Base-by-base conservation (phyloP, 805 yeast genomes). In the Spathaspora passalidarum region DNA sequence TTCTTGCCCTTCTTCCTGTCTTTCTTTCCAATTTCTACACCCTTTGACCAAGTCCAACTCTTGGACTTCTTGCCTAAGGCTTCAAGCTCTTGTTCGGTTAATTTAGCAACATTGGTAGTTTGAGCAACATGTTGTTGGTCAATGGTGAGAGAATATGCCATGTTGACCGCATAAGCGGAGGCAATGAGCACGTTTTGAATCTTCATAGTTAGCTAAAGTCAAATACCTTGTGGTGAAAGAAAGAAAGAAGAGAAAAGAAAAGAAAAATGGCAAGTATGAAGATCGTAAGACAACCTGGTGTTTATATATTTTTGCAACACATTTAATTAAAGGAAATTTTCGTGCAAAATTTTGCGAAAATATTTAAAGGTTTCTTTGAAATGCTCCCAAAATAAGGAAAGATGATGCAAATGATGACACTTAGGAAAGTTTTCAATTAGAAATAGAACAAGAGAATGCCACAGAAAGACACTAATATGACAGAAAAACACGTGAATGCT, bases 1-100 rank as follows among this genome's bases (percentile, higher is more conserved):
- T 49, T 40, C 49, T 51, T 53, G 3, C 44, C 45, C 32, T 60
- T 51, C 32, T 59, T 54, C 18, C 55, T 51, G 37, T 56, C 48
- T 35, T 17, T 18, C 23, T 36, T 36, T 2, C 38, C 23, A 36
- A 36, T 36, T 36, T 36, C 19, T 18, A 39, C 14, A 13, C 42
- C 42, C 42, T 39, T 39, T 10, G 42, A 39, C 29, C 32, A 39
- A 10, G 32, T 39, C 42, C 38, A 36, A 18, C 23, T 19, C 38
- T 36, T 36, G 22, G 21, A 18, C 14, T 36, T 36, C 38, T 36
- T 36, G 3, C 38, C 38, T 22, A 20, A 17, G 21, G n/a, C 22
- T 10, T 19, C 38, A 16, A 36, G 23, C 7, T 36, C 38, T 13
- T 29, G 34, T 7, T 29, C 14, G 14, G n/a, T 11, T 8, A 29